Conservation (phyloP, 2,329 filamentous ascomycete genomes). For the Magnaporthales sp. region DNA sequence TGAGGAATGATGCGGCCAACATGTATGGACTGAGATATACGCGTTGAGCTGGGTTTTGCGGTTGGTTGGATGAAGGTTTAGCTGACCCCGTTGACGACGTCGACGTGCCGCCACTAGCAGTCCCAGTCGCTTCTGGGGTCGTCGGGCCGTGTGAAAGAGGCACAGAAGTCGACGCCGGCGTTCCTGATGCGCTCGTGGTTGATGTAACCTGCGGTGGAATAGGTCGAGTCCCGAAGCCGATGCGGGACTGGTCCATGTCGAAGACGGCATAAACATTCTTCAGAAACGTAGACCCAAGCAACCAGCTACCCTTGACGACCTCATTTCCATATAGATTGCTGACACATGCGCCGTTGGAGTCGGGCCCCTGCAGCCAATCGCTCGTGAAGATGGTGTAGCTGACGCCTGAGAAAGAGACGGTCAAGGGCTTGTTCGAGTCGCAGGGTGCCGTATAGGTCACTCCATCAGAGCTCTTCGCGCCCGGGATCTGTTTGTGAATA, state of each 20-base stretch:
- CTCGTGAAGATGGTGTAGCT: constrained; percentile 57
- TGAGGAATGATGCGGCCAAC: neutral
- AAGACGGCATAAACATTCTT: constrained; percentile 88
- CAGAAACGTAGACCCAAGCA: constrained; percentile 78
- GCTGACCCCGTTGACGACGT: constrained; percentile 1
- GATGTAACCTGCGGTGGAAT: constrained; percentile 8
- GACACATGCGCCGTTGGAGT: constrained; percentile 40
- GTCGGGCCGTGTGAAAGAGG: constrained; percentile 12
- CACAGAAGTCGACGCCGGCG: constrained; percentile 6
- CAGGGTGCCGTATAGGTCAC: constrained; percentile 68
- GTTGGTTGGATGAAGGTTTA: neutral
- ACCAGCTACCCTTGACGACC: constrained; percentile 59
- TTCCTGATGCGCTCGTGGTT: constrained; percentile 16
- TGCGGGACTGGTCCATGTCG: constrained; percentile 59
- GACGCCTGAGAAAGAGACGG: constrained; percentile 59
- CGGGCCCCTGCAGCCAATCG: constrained; percentile 57
- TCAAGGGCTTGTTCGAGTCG: constrained; percentile 49
- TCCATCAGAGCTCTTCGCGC: constrained; percentile 45
- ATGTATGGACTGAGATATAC: neutral
- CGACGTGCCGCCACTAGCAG: neutral
- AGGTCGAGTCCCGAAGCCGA: constrained; percentile 38
- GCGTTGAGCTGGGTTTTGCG: neutral
- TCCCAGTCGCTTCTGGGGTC: constrained; percentile 5
- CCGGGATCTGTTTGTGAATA: constrained; percentile 58
- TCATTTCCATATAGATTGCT: constrained; percentile 70